A percentile compares a stretch with the other conserved stretches of the same genome.
Conservation (phyloP, 1,284 basidiomycete species). For the Inonotus hispidus region DNA sequence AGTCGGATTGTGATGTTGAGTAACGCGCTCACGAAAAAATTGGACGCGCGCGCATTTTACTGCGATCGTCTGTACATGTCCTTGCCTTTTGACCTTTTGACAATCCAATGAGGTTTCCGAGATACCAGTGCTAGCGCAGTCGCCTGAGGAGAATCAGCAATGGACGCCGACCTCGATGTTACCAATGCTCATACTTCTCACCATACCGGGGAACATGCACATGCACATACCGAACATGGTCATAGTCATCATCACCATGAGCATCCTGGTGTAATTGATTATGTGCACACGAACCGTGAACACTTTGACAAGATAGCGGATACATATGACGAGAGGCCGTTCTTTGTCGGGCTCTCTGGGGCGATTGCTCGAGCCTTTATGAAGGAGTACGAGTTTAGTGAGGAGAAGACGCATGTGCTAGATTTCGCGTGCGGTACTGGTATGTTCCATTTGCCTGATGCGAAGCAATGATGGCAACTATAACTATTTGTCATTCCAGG, state of each 20-base stretch:
- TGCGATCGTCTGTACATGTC: no score
- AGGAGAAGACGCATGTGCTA: conserved; percentile 50
- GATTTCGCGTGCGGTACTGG: conserved; percentile 72
- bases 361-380: conserved; percentile 40
- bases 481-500: conserved; percentile 34
- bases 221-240: neutral
- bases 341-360: conserved; percentile 25
- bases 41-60: no score
- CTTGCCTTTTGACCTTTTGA: no score
- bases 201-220: neutral
- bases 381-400: conserved; percentile 44
- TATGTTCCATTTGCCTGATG: conserved; percentile 24
- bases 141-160: neutral
- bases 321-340: conserved; percentile 27
- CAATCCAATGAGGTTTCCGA: no score
- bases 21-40: no score
- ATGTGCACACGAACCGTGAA: conserved; percentile 24
- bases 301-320: conserved; percentile 30
- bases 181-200: neutral
- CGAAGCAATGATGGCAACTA: neutral
- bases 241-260: neutral
- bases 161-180: neutral
- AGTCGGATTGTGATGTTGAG: no score
- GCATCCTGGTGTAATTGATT: neutral
- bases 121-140: no score